phyloP scores from a whole-genome alignment of 2,329 filamentous ascomycete species.

The Parasarocladium wereldwijsianum region DNA sequence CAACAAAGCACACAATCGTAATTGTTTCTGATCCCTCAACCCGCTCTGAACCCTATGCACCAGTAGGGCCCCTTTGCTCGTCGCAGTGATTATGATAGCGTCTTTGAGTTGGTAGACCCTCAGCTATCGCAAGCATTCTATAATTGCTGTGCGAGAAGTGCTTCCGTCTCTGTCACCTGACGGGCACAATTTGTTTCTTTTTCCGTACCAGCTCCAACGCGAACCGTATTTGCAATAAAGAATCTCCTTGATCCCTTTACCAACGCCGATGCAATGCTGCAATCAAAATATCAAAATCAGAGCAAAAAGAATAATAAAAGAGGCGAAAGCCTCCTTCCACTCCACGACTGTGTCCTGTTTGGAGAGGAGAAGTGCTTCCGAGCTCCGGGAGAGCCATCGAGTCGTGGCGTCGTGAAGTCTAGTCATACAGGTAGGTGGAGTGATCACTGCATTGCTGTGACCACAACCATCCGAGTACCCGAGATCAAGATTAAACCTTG shows the following conservation, averaged over 20 bases:
- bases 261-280: slow-evolving; percentile 47
- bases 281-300: slow-evolving; percentile 19
- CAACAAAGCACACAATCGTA: too few relatives aligned
- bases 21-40: too few relatives aligned
- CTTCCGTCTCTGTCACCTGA: too few relatives aligned
- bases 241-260: slow-evolving; percentile 17
- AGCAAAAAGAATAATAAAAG: too few relatives aligned
- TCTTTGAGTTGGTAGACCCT: neutral
- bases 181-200: slow-evolving; percentile 23
- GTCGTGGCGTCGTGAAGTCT: slow-evolving; percentile 34
- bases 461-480: neutral
- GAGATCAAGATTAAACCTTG: slow-evolving; percentile 30
- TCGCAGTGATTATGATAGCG: slow-evolving; percentile 1
- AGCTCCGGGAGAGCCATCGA: too few relatives aligned
- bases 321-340: slow-evolving; percentile 17
- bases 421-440: slow-evolving; percentile 24
- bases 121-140: slow-evolving; percentile 2
- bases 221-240: slow-evolving; percentile 12
- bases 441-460: too few relatives aligned
- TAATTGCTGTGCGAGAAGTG: slow-evolving; percentile 3
- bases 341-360: slow-evolving; percentile 1
- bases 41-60: too few relatives aligned
- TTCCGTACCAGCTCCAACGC: slow-evolving; percentile 16
- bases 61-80: too few relatives aligned
- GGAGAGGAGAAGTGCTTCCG: slow-evolving; percentile 9